Base-by-base conservation (phyloP, 163 green algal species). In the Coccomyxa subellipsoidea region DNA sequence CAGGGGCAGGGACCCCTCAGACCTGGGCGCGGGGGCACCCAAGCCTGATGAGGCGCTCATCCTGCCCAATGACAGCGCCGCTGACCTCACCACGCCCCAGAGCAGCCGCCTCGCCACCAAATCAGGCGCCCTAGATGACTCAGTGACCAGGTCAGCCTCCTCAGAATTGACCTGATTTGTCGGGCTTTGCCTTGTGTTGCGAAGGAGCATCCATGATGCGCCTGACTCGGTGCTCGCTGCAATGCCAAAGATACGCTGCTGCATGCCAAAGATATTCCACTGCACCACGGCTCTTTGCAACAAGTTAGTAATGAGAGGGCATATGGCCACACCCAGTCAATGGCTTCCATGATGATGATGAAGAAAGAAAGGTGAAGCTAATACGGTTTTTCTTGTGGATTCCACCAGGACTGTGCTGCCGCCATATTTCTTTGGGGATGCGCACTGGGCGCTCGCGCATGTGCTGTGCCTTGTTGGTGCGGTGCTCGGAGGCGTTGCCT, bases 381-480 rank as follows among this genome's bases (percentile, higher is more conserved):
- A 59, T 12, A 8, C n/a, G 47, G 39, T 10, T 10, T 7, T 23
- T 59, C 5, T 59, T 73, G 66, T 18, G 8, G 21, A 12, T 73
- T 18, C 32, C 21, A 36, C 21, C 21, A 69, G 71, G 66, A 32
- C 29, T 29, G 32, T 78, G 79, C 31, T 83, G 29, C 27, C 73
- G 69, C 35, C 79, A 0, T 83, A 83, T 23, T n/a, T 23, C 37
- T 83, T 83, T 83, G 79, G 79, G 7, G 75, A 78, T 32, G 29
- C 54, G n/a, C 79, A 83, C 7, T 78, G 59, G 79, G 79, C 66
- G 8, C n/a, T 70, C 9, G 59, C 79, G 21, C 36, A 83, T 69
- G 25, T 83, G 37, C 66, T 59, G 40, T 71, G 66, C 69, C 29
- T 83, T 25, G 35, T 78, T 38, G 79, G 79, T 9, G 79, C 79